Conservation (phyloP, 2,329 filamentous ascomycete species). For the Penicillium sp. region DNA sequence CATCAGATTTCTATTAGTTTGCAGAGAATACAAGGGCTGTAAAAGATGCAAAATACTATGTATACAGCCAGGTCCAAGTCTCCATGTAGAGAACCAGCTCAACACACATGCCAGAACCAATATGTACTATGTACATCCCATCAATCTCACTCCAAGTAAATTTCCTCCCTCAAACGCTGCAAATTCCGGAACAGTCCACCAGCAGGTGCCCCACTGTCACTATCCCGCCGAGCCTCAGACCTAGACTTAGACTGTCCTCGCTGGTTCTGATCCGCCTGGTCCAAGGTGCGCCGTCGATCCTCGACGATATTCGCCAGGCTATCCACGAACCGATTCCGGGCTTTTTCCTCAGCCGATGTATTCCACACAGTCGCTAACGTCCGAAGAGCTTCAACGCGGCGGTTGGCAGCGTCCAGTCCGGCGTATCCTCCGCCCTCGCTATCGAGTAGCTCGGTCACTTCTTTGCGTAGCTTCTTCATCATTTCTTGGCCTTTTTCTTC, state of each 20-base stretch:
- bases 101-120: background rate
- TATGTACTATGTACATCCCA: background rate
- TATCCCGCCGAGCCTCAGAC: constrained; percentile 27
- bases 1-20: background rate
- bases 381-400: constrained; percentile 73
- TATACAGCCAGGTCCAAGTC: background rate
- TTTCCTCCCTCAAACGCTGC: constrained; percentile 53
- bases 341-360: constrained; percentile 92
- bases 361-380: constrained; percentile 81
- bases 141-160: constrained; percentile 48
- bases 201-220: constrained; percentile 41
- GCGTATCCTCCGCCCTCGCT: constrained; percentile 58
- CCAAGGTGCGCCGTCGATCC: constrained; percentile 57
- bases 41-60: background rate
- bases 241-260: constrained; percentile 17
- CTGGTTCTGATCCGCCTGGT: constrained; percentile 32
- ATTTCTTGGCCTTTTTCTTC: constrained; percentile 86
- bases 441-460: constrained; percentile 67
- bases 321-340: constrained; percentile 77
- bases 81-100: constrained; percentile 6
- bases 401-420: constrained; percentile 67
- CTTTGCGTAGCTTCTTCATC: constrained; percentile 61
- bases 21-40: background rate
- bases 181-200: constrained; percentile 54
- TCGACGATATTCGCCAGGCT: constrained; percentile 77